Evolutionary conservation across 2,329 filamentous ascomycete genomes (phyloP).

Genomic region (Helminthosporium solani): DNA sequence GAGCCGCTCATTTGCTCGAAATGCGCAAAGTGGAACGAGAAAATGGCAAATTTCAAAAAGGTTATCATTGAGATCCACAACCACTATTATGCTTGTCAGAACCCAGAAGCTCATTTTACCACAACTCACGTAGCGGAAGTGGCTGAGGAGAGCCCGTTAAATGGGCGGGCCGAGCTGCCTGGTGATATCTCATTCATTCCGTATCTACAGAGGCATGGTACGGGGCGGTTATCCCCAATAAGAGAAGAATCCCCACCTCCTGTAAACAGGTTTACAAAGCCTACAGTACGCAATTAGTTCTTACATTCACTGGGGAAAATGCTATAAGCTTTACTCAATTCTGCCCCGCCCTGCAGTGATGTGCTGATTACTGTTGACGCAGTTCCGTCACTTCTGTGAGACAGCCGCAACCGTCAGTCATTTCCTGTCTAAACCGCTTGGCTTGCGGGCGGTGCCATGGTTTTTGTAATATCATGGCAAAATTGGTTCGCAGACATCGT

Average conservation of each 20-base stretch:
- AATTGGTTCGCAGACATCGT: too few relatives aligned
- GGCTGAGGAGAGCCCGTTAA: constrained; percentile 4
- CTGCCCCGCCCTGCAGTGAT: constrained; percentile 2
- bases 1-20: constrained; percentile 8
- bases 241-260: constrained; percentile 4
- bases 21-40: constrained; percentile 5
- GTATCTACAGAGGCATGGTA: constrained; percentile 6
- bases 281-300: constrained; percentile 6
- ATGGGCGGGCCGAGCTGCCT: constrained; percentile 4
- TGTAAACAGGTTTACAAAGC: constrained; percentile 5
- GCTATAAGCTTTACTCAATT: constrained; percentile 6
- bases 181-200: constrained; percentile 6
- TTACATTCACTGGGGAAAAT: constrained; percentile 6
- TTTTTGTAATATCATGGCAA: too few relatives aligned
- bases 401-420: too few relatives aligned
- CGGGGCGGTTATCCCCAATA: constrained; percentile 7
- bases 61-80: constrained; percentile 11
- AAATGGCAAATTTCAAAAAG: constrained; percentile 6
- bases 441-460: too few relatives aligned
- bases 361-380: not conserved
- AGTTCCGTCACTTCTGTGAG: too few relatives aligned
- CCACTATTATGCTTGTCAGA: constrained; percentile 6
- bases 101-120: constrained; percentile 4
- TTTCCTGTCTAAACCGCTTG: too few relatives aligned
- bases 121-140: constrained; percentile 5